These are phyloP conservation scores for Pharnaceum exiguum DNA, from an alignment of 148 eudicot species.

Conservation along the genomic window DNA sequence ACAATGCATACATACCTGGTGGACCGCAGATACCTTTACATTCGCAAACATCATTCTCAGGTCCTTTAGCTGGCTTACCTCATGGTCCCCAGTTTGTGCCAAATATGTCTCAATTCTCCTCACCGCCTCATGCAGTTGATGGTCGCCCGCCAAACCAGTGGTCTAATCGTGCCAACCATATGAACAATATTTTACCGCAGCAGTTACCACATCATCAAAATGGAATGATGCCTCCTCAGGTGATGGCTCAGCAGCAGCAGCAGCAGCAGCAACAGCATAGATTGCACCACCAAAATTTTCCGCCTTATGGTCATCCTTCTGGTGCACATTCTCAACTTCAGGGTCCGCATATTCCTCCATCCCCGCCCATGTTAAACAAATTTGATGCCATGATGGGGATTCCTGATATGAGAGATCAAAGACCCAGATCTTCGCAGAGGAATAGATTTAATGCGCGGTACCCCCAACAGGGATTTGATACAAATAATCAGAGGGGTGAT, in stretches of 20 bases:
- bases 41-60: conserved; percentile 40
- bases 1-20: conserved; percentile 35
- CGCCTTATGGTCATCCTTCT: conserved; percentile 37
- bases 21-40: conserved; percentile 41
- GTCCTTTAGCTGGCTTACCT: conserved; percentile 37
- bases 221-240: conserved; percentile 38
- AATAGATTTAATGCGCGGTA: conserved; percentile 33
- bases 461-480: conserved; percentile 52
- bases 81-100: conserved; percentile 39
- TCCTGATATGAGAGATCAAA: conserved; percentile 45
- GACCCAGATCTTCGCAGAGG: conserved; percentile 37
- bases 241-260: conserved; percentile 49
- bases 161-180: conserved; percentile 38
- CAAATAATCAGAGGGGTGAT: conserved; percentile 37
- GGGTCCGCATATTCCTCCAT: conserved; percentile 34
- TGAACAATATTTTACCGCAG: conserved; percentile 47
- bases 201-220: conserved; percentile 52
- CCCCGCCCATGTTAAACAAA: conserved; percentile 40
- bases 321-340: conserved; percentile 38
- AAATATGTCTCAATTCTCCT: conserved; percentile 36
- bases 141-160: conserved; percentile 46
- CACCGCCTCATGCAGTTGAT: conserved; percentile 36
- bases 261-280: conserved; percentile 29
- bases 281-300: conserved; percentile 37
- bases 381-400: conserved; percentile 45